Base-by-base conservation (phyloP, 441 rosid genomes). In the Arabidopsis hybrid region DNA sequence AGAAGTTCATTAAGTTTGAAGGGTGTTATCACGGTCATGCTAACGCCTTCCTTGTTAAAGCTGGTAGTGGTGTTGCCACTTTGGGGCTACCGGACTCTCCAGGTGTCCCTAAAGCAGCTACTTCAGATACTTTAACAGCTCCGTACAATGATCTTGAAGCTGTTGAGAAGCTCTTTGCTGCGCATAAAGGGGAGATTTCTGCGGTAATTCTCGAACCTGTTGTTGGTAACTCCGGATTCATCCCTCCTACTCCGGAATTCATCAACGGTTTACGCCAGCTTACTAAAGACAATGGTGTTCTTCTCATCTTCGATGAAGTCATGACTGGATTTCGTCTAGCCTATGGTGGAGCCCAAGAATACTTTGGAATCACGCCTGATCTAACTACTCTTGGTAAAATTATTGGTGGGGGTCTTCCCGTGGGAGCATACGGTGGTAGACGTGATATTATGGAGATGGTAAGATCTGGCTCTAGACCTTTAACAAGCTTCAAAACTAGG, bases 1-100 rank as follows among this genome's bases (percentile, higher is more conserved):
- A 85, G 40, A 91, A 91, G 69, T 78, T 95, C 36, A 84, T 95
- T 71, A 91, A 95, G 82, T 95, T 95, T 2, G 93, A 95, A 83
- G 99, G 99, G 18, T 92, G 99, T 80, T 92, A 89, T 69, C 99
- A 95, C 53, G 97, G 98, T 55, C 99, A 91, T 72, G 98, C 98
- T 5, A 96, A 91, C 78, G 93, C 97, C 13, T 95, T 83, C 66
- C 96, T 95, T 66, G 97, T 95, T 60, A 90, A 92, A 81, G 98
- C 97, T 6, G 99, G 99, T 34, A 95, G 98, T 68, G 99, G 99
- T 60, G 97, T 91, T 69, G 98, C 96, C 38, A 92, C 98, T 57
- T 78, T 92, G 4, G 98, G 95, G 18, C 83, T 92, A 58, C 99
- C 97, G 0, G 96, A 95, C 72, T 95, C 96, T 13, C 97, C 98